Evolutionary conservation across 2,329 filamentous ascomycete genomes (phyloP), one percentile per base, ranked within the genome.

Genomic region (Apiospora arundinis): DNA sequence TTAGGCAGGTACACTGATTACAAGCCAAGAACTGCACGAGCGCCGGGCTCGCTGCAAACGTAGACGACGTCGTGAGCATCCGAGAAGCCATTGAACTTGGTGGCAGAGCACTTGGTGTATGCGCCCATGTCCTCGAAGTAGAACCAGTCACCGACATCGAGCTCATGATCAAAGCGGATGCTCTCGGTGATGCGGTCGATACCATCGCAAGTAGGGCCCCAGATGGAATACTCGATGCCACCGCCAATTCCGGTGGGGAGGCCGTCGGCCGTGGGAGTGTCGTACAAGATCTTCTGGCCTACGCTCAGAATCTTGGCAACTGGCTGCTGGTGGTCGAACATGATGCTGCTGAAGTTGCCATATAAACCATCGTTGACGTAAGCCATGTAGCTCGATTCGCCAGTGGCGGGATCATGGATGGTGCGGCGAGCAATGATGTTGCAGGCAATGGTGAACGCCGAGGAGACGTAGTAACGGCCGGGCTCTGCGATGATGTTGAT

Each of bases 81-180:
- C 70, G 92, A 93, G 84, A 98, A 99, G 74, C 96, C 96, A 77
- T 99, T 99, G 91, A 99, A 99, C 80, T 93, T 92, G 71, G 96
- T 99, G 74, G 96, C 95, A 72, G 95, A 98, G 87, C 95, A 98
- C 88, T 95, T 97, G 77, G 96, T 98, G 83, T 99, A 99, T 32
- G 96, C 95, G 70, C 96, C 96, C 96, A 99, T 99, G 73, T 97
- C 91, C 85, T 98, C 94, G 83, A 99, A 99, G 85, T 97, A 99
- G 70, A 99, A 88, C 96, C 96, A 99, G 82, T 99, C 96, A 69
- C 96, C 96, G 9, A 97, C 93, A 79, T 98, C 92, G 60, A 99
- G 85, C 67, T 92, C 88, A 69, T 93, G 91, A 45, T 90, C 85
- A 78, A 98, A 94, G 73, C 88, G 89, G 81, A 93, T 94, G 80